Evolutionary conservation across 257 asterid species (phyloP).

Genomic region (Solanum arcanum): DNA sequence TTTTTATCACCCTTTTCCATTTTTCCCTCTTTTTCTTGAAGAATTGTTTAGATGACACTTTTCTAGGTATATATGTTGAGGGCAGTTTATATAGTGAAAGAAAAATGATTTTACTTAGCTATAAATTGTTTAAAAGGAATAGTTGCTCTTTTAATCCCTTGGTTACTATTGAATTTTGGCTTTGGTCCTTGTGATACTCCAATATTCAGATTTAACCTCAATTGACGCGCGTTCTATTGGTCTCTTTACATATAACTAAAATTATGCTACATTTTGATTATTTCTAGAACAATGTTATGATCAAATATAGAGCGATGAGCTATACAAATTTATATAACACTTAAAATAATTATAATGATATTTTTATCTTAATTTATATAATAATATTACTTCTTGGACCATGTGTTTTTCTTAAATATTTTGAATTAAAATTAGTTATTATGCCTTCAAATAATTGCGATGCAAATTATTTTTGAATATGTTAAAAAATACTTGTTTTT

Average conservation of each 20-base stretch:
- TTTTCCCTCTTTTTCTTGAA: background rate
- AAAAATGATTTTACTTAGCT: background rate
- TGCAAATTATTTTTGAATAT: background rate
- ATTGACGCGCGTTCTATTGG: background rate
- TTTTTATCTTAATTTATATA: no score
- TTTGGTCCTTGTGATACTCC: background rate
- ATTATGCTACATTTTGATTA: no score
- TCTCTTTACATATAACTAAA: no score
- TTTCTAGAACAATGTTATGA: background rate
- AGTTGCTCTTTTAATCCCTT: background rate
- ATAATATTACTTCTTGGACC: no score
- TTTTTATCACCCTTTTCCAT: slow-evolving; percentile 3
- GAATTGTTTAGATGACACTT: background rate
- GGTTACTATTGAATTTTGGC: background rate
- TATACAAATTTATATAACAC: no score
- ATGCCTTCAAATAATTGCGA: background rate
- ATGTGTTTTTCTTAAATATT: background rate
- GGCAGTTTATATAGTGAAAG: background rate
- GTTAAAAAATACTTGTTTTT: background rate
- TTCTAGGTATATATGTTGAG: background rate
- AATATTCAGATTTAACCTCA: background rate
- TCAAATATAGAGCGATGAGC: no score
- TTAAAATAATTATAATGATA: no score
- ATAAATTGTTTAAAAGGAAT: background rate
- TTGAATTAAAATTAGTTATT: background rate